Conservation (phyloP, 2,329 filamentous ascomycete genomes). For the Onygenales sp. region DNA sequence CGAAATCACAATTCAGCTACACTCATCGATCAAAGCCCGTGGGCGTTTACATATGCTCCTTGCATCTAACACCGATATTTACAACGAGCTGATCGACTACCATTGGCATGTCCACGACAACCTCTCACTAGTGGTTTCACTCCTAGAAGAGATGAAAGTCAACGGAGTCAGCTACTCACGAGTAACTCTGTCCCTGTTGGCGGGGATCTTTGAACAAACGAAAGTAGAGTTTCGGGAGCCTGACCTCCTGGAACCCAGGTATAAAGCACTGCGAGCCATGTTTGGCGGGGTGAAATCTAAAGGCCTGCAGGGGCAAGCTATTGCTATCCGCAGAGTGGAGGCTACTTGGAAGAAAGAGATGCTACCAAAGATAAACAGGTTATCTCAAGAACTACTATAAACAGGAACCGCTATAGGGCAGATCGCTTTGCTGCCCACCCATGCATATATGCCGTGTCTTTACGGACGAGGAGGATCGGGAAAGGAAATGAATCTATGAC, state of each 20-base stretch:
- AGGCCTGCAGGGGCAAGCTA: too few species aligned
- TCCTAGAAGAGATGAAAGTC: slow-evolving; percentile 37
- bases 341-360: too few species aligned
- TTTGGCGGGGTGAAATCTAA: too few species aligned
- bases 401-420: too few species aligned
- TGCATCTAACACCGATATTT: slow-evolving; percentile 31
- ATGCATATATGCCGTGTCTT: too few species aligned
- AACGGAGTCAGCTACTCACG: slow-evolving; percentile 29
- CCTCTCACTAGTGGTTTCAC: slow-evolving; percentile 27
- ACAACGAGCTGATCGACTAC: slow-evolving; percentile 35
- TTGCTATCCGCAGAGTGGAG: too few species aligned
- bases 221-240: slow-evolving; percentile 11
- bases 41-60: slow-evolving; percentile 35
- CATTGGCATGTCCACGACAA: slow-evolving; percentile 34
- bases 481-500: too few species aligned
- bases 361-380: too few species aligned
- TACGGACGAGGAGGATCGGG: too few species aligned
- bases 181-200: slow-evolving; percentile 24
- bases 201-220: slow-evolving; percentile 20
- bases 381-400: too few species aligned
- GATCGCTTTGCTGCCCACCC: too few species aligned
- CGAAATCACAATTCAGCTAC: slow-evolving; percentile 29
- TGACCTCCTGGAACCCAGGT: background rate
- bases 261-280: too few species aligned
- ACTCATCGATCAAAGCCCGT: slow-evolving; percentile 29